These are phyloP conservation scores for Phialophora expanda DNA, from an alignment of 2,329 filamentous ascomycete genomes.

Conservation along the genomic window DNA sequence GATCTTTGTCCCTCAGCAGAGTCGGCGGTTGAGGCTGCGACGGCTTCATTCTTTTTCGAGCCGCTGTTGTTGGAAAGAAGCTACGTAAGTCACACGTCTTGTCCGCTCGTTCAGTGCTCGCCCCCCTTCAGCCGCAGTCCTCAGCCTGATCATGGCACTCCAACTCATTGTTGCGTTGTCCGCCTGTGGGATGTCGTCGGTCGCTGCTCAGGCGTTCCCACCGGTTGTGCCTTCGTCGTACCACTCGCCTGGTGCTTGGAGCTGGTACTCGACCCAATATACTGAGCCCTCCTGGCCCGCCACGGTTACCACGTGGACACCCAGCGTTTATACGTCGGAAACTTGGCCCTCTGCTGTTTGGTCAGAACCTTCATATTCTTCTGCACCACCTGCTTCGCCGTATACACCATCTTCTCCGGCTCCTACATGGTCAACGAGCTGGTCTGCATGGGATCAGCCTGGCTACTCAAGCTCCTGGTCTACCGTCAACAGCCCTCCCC, in stretches of 20 bases:
- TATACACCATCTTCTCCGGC: not conserved
- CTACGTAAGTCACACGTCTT: conserved; percentile 6
- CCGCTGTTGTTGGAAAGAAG: conserved; percentile 2
- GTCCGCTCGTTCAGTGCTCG: conserved; percentile 9
- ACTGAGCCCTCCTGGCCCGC: conserved; percentile 4
- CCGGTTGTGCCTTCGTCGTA: not conserved
- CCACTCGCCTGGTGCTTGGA: conserved; percentile 3
- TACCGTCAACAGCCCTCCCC: too few relatives aligned
- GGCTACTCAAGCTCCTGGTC: too few relatives aligned
- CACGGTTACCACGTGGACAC: not conserved
- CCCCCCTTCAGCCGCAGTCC: not conserved
- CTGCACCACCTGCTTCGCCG: not conserved
- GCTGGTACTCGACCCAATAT: not conserved
- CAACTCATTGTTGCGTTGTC: conserved; percentile 10
- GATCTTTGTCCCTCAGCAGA: not conserved
- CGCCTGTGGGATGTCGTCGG: conserved; percentile 3
- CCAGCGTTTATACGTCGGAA: conserved; percentile 7
- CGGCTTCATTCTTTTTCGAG: conserved; percentile 8
- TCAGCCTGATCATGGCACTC: not conserved
- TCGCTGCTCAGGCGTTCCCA: conserved; percentile 5
- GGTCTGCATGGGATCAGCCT: too few relatives aligned
- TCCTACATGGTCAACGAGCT: too few relatives aligned
- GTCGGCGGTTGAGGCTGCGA: conserved; percentile 9
- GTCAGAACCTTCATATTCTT: not conserved
- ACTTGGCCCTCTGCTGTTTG: conserved; percentile 11